Evolutionary conservation across 192 early-diverging fungal species (phyloP), one percentile per base, ranked within the genome.

Genomic region (Podila horticola): DNA sequence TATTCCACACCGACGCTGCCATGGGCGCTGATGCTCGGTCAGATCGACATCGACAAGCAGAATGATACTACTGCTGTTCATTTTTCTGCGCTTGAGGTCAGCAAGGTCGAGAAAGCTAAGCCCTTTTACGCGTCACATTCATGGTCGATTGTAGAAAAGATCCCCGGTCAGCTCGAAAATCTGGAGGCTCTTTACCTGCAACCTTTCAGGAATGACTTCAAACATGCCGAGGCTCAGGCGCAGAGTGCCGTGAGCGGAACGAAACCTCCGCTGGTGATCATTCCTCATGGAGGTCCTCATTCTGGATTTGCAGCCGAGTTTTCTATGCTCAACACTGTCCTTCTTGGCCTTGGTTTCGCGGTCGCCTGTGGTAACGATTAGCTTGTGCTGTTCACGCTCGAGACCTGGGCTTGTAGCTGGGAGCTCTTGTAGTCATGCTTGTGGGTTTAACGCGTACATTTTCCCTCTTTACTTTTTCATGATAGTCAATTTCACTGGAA

Each of bases 221-320:
- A 34, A 9, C 58, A 26, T 38, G 30, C 69, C 3, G 41, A 20
- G 28, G 73, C 58, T 59, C 71, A 79, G 12, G 30, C 31, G 30
- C 29, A 30, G 26, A 82, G 82, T 19, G 67, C 71, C 33, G 66
- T 71, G 24, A 45, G 67, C 31, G 64, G 64, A 45, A 60, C 52
- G 10, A 84, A 77, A 58, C 76, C 74, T 7, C 92, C 92, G 11
- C 84, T 94, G 63, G 83, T 94, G 1, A 88, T 93, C 26, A 71
- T 87, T 63, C 93, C 94, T 2, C 94, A 96, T 79, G 94, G 94
- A 30, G 94, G 94, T 5, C 94, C 94, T 13, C 93, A 96, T 69
- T 68, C 79, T 11, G 71, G 72, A 28, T 88, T 77, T 66, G 84
- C 90, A 13, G 85, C 87, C 26, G 90, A 84, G 28, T 91, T 89